Evolutionary conservation across 495 filamentous ascomycete species (phyloP).

Genomic region (Penicillium malachiteum): DNA sequence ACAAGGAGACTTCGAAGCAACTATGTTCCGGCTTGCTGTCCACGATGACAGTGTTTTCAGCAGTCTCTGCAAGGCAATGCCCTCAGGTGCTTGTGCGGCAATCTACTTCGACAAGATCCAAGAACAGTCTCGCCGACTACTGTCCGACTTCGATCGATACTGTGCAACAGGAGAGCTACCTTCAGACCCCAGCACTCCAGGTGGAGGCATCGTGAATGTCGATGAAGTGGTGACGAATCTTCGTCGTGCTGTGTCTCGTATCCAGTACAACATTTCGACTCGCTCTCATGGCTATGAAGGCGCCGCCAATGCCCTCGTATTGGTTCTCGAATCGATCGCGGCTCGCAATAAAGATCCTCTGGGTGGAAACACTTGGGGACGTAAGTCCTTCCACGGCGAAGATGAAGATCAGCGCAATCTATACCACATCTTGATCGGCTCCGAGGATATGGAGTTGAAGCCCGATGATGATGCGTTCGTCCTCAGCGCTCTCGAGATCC

Average conservation of each 20-base stretch:
- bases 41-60: slow-evolving; percentile 46
- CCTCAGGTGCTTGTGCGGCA: slow-evolving; percentile 43
- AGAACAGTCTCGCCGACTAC: slow-evolving; percentile 33
- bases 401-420: slow-evolving; percentile 51
- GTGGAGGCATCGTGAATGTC: slow-evolving; percentile 25
- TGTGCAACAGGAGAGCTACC: slow-evolving; percentile 34
- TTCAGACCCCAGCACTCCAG: slow-evolving; percentile 14
- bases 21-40: slow-evolving; percentile 50
- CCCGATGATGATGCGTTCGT: slow-evolving; percentile 38
- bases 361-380: slow-evolving; percentile 38
- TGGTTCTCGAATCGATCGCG: slow-evolving; percentile 43
- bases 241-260: slow-evolving; percentile 32
- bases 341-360: slow-evolving; percentile 48
- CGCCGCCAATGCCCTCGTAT: slow-evolving; percentile 41
- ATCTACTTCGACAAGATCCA: slow-evolving; percentile 50
- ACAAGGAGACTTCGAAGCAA: slow-evolving; percentile 50
- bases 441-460: slow-evolving; percentile 30
- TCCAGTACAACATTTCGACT: slow-evolving; percentile 34
- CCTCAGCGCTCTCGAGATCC: slow-evolving; percentile 40
- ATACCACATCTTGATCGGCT: slow-evolving; percentile 48
- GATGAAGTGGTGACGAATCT: slow-evolving; percentile 34
- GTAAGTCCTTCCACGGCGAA: slow-evolving; percentile 39
- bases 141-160: slow-evolving; percentile 45
- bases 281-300: slow-evolving; percentile 40
- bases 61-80: slow-evolving; percentile 49